Percentiles rank a stretch among this genome's conserved stretches.
Evolutionary conservation across 257 asterid genomes (phyloP).

Genomic region (Ballota nigra): DNA sequence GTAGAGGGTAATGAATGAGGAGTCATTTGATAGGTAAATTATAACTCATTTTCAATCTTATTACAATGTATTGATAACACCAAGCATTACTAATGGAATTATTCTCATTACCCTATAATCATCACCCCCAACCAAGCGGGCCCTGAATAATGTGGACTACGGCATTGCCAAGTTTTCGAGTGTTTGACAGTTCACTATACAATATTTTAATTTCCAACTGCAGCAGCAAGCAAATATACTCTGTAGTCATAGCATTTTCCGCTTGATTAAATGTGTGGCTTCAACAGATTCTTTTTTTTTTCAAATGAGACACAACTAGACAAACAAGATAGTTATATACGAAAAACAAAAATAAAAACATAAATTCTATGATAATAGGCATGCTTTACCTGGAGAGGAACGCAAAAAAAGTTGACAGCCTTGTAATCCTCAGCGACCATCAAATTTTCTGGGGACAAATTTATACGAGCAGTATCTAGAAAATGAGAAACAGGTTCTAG

Average conservation of each 20-base stretch:
- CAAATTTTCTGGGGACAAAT: slow-evolving; percentile 68
- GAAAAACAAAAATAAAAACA: background rate
- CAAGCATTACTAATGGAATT: no score
- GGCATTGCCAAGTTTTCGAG: background rate
- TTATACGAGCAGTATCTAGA: slow-evolving; percentile 77
- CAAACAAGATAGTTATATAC: background rate
- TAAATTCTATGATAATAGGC: background rate
- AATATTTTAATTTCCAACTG: background rate
- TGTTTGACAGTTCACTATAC: background rate
- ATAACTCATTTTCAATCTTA: no score
- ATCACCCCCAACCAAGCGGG: no score
- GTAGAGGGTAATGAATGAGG: no score
- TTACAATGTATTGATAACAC: no score
- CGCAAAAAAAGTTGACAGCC: slow-evolving; percentile 79
- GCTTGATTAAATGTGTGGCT: background rate
- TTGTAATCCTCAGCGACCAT: slow-evolving; percentile 57
- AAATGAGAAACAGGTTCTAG: slow-evolving; percentile 95
- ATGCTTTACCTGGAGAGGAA: slow-evolving; percentile 73
- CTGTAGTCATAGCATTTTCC: background rate
- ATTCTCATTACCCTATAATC: no score
- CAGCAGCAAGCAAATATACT: background rate
- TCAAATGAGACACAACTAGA: slow-evolving; percentile 13
- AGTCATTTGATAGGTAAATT: no score
- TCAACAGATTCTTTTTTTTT: background rate
- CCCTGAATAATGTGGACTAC: background rate